Percentiles rank a stretch among this genome's conserved stretches.
Evolutionary conservation across 768 basidiomycete genomes (phyloP).

Genomic region (Cubamyces sp.): DNA sequence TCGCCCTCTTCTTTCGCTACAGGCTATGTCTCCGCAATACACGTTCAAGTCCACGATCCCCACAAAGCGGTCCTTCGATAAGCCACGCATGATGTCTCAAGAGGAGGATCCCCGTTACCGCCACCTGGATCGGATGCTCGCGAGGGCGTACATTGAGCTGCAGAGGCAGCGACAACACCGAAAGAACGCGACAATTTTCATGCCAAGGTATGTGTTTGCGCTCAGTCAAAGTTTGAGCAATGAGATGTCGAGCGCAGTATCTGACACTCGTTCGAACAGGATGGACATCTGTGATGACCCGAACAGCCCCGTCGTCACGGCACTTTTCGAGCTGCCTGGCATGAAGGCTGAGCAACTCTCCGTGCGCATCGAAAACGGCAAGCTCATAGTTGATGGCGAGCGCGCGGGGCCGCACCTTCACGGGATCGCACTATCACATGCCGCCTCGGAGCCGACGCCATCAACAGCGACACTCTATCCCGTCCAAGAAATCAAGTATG

Average conservation of each 20-base stretch:
- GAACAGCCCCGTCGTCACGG: constrained; percentile 36
- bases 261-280: constrained; percentile 27
- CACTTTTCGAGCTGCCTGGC: constrained; percentile 46
- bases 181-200: constrained; percentile 5
- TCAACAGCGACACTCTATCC: constrained; percentile 31
- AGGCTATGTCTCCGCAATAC: constrained; percentile 21
- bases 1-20: not conserved
- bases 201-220: constrained; percentile 17
- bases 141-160: constrained; percentile 20
- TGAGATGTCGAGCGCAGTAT: too few relatives aligned
- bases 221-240: not conserved
- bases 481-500: constrained; percentile 45
- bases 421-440: not conserved
- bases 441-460: constrained; percentile 10
- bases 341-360: constrained; percentile 40
- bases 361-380: constrained; percentile 38
- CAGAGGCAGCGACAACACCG: constrained; percentile 9
- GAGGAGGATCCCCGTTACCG: constrained; percentile 20
- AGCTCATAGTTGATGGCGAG: constrained; percentile 42
- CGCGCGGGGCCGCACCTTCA: constrained; percentile 31
- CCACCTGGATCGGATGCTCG: constrained; percentile 23
- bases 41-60: not conserved
- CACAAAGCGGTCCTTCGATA: constrained; percentile 1
- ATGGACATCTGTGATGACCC: constrained; percentile 46
- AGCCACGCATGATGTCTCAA: constrained; percentile 15